Evolutionary conservation across 2,329 filamentous ascomycete species (phyloP).

Genomic region (Thielaviopsis populi): DNA sequence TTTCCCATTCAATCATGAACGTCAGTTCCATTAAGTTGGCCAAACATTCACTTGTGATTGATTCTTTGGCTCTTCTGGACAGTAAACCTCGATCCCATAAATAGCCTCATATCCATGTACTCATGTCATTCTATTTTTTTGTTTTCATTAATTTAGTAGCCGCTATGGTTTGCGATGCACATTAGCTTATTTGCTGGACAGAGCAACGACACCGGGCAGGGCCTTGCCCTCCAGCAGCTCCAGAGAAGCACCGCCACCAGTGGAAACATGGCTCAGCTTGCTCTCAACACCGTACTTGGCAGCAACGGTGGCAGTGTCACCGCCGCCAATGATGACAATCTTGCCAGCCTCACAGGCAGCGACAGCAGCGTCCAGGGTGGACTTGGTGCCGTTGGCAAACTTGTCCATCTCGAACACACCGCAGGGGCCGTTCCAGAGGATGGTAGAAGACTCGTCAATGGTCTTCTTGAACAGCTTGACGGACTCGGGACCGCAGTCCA

Average conservation of each 20-base stretch:
- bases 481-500: constrained; percentile 84
- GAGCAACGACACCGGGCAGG: constrained; percentile 78
- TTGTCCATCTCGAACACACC: constrained; percentile 96
- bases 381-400: constrained; percentile 86
- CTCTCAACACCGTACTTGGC: constrained; percentile 94
- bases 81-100: background rate
- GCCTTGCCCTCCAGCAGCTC: constrained; percentile 98
- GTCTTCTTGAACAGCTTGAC: constrained; percentile 76
- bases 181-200: constrained; percentile 56
- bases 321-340: constrained; percentile 96
- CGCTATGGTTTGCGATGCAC: background rate
- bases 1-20: background rate
- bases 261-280: constrained; percentile 96
- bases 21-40: background rate
- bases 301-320: constrained; percentile 93
- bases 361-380: constrained; percentile 78
- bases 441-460: constrained; percentile 80
- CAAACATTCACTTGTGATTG: background rate
- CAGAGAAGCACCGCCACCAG: constrained; percentile 85
- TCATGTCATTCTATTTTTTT: background rate
- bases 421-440: constrained; percentile 96
- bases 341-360: constrained; percentile 66
- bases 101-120: background rate
- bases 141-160: background rate
- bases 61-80: no score